Conservation (phyloP, 2,329 filamentous ascomycete species). For the Penicillium paneum region DNA sequence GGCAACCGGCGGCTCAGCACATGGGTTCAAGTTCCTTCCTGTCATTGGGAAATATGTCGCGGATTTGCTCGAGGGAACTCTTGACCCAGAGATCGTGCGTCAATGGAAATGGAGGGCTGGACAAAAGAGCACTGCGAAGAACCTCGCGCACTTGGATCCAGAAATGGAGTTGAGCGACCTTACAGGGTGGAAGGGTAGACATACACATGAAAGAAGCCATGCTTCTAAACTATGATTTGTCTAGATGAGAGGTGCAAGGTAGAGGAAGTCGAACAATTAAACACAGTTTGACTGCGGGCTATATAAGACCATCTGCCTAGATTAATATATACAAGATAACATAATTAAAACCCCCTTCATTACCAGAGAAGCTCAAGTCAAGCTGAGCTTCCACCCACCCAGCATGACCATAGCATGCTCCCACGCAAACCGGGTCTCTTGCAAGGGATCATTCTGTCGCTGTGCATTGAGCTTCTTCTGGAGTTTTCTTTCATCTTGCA, state of each 20-base stretch:
- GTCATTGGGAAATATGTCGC: constrained; percentile 11
- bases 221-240: neutral
- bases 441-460: neutral
- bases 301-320: neutral
- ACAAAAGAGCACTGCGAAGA: constrained; percentile 13
- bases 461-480: neutral
- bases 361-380: constrained; percentile 11
- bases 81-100: constrained; percentile 4
- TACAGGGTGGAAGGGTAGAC: constrained; percentile 21
- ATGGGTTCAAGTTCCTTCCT: constrained; percentile 15
- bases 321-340: neutral
- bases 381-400: constrained; percentile 26
- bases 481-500: constrained; percentile 20
- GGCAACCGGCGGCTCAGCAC: constrained; percentile 6
- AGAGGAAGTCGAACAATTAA: neutral
- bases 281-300: neutral
- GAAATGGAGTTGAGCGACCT: constrained; percentile 22
- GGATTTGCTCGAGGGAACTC: constrained; percentile 11
- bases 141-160: constrained; percentile 26
- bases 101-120: constrained; percentile 15
- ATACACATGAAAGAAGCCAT: constrained; percentile 7
- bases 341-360: neutral
- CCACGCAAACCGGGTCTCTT: constrained; percentile 21
- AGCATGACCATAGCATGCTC: constrained; percentile 26
- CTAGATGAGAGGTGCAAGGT: neutral